Base-by-base conservation (phyloP, 1,139 yeast species). In the Debaryomycetaceae sp. region DNA sequence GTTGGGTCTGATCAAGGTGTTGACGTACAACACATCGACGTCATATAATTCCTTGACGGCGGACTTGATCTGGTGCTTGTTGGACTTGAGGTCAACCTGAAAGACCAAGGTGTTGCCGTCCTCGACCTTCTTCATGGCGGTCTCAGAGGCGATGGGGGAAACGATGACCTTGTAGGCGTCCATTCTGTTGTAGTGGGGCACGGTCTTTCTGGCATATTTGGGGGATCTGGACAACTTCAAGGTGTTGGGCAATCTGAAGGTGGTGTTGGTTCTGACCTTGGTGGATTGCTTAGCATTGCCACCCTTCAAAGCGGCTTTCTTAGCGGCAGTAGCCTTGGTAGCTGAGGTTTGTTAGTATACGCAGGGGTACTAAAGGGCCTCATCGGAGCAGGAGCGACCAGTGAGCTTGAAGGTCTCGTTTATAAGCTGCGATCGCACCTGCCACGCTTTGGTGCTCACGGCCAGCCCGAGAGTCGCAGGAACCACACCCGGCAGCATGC, bases 41-140 rank as follows among this genome's bases (percentile, higher is more conserved):
- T 85, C 89, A 81, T 91, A 91, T 65, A 91, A 81, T 75, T 88
- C 95, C 83, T 91, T 89, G 59, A 91, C 94, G 54, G 99, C 98
- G 63, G 82, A 75, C 81, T 89, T 89, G 78, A 91, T 91, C 76
- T 91, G 96, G 75, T 82, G 72, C 81, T 91, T 91, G 95, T 89
- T 91, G 65, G 97, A 78, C 77, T 84, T 84, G 61, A 88, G 64
- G 75, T 85, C 91, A 65, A 91, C 97, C 75, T 84, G 93, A 91
- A 91, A 88, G 52, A 93, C 98, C 65, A 91, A 83, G 59, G 95
- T 91, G 94, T 91, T 91, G 74, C 95, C 88, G 65, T 88, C 96
- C 78, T 93, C 98, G 64, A 91, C 96, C 81, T 88, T 86, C 84
- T 91, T 91, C 84, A 93, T 88, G 64, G 98, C 96, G 51, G 95